Conservation (phyloP, 2,329 filamentous ascomycete species). For the Ophiostoma montium region DNA sequence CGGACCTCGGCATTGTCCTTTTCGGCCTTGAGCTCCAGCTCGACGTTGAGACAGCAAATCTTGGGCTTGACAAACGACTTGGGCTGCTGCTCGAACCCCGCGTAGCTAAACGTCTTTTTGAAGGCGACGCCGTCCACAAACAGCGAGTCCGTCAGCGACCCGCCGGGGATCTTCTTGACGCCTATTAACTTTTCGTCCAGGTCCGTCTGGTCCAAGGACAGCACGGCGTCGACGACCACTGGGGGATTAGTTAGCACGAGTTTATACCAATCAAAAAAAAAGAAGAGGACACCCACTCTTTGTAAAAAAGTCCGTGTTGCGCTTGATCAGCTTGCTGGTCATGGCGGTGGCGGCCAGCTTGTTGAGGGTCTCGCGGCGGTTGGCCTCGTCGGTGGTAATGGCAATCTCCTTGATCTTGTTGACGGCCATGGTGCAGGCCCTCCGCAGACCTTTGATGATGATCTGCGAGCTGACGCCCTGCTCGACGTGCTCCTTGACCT, state of each 20-base stretch:
- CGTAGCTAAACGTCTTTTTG: constrained; percentile 99
- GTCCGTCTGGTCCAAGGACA: constrained; percentile 91
- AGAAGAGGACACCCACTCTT: constrained; percentile 51
- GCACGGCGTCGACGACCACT: constrained; percentile 94
- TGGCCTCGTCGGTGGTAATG: constrained; percentile 67
- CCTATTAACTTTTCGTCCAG: constrained; percentile 97
- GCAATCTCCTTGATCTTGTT: constrained; percentile 99
- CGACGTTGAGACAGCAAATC: constrained; percentile 94
- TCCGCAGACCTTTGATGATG: constrained; percentile 90
- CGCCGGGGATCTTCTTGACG: constrained; percentile 95
- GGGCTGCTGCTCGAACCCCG: constrained; percentile 97
- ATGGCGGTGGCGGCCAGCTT: constrained; percentile 93
- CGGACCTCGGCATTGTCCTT: constrained; percentile 98
- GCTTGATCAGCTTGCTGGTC: constrained; percentile 98
- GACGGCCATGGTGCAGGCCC: constrained; percentile 77
- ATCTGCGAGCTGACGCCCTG: constrained; percentile 94
- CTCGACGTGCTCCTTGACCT: constrained; percentile 91
- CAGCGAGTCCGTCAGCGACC: constrained; percentile 86
- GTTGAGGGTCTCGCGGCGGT: constrained; percentile 71
- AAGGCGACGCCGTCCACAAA: constrained; percentile 98
- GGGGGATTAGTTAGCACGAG: not conserved
- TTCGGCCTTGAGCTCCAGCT: constrained; percentile 95
- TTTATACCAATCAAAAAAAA: not conserved
- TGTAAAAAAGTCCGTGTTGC: constrained; percentile 93
- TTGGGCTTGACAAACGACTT: constrained; percentile 90